Base-by-base conservation (phyloP, 768 basidiomycete species). In the Mycena chlorophos region DNA sequence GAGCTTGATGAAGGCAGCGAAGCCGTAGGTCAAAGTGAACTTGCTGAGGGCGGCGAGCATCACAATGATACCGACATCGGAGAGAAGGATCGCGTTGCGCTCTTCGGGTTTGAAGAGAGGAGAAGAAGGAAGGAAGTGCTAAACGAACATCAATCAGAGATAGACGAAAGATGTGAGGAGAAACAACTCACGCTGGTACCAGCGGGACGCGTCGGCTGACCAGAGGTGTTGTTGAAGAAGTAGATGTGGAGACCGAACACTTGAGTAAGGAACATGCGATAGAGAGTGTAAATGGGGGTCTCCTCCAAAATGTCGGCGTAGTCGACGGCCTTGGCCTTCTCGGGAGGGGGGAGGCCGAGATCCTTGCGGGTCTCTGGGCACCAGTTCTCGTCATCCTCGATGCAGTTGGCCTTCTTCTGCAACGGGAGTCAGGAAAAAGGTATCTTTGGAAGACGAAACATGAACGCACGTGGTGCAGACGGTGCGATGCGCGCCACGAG, bases 341-440 rank as follows among this genome's bases (percentile, higher is more conserved):
- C 67, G 10, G 72, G 74, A 37, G 77, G 69, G 1, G 79, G 78
- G 38, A 83, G 71, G 52, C 72, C 71, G 57, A 78, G 72, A 47
- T 75, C 71, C 37, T 6, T 42, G 40, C 40, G 40, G 40, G 40
- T 42, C 40, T 42, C 40, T 6, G 40, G 40, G 40, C 40, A 42
- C 40, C 40, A 42, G 40, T 42, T 42, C n/a, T 42, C 67, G 71
- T 26, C 72, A 63, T 8, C 73, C 75, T 4, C 73, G 71, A 87
- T 75, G 55, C 82, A 87, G 26, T 87, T 89, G 69, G 91, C 88
- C 57, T 91, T 89, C 12, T 85, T 77, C 51, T 87, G 86, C 59
- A 89, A n/a, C 78, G 55, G 77, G 69, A 50, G 78, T 77, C 1
- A 42, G 40, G 5, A 19, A 8, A 8, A 6, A 6, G 20, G 76